These are phyloP conservation scores for Pisolithus tinctorius DNA, from an alignment of 768 basidiomycete genomes.

Conservation along the genomic window DNA sequence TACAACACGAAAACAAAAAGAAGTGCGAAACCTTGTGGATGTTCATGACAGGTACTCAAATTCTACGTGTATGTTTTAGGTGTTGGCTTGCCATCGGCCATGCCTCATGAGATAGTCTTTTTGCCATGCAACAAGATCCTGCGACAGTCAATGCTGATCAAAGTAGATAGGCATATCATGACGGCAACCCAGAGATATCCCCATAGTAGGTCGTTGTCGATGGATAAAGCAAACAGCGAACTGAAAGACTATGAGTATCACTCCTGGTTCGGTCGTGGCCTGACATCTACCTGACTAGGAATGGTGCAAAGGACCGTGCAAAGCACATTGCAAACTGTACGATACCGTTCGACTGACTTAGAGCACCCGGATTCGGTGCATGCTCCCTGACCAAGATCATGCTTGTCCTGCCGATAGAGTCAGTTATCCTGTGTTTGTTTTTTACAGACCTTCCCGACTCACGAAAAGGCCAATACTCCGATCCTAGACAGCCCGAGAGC, in stretches of 20 bases:
- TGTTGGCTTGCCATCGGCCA: no score
- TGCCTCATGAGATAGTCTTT: not conserved
- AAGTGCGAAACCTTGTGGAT: not conserved
- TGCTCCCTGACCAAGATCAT: constrained; percentile 55
- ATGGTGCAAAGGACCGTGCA: constrained; percentile 52
- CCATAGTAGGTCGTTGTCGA: constrained; percentile 39
- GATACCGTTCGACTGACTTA: constrained; percentile 60
- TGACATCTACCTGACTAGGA: constrained; percentile 43
- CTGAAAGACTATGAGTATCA: constrained; percentile 22
- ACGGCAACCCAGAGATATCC: constrained; percentile 54
- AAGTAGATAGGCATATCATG: constrained; percentile 39
- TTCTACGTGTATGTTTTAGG: not conserved
- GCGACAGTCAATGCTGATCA: constrained; percentile 25
- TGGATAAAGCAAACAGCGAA: constrained; percentile 51
- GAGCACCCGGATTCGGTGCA: constrained; percentile 43
- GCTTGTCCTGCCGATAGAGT: constrained; percentile 40
- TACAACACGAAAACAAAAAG: no score
- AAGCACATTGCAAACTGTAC: constrained; percentile 56
- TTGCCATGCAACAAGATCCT: constrained; percentile 22
- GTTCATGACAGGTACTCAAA: not conserved
- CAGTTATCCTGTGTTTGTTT: not conserved
- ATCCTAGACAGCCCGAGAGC: constrained; percentile 32
- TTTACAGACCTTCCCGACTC: constrained; percentile 18
- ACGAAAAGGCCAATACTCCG: constrained; percentile 44
- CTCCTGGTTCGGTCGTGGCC: not conserved